phyloP scores from a whole-genome alignment of 768 basidiomycete species.

The Amanita polypyramis region DNA sequence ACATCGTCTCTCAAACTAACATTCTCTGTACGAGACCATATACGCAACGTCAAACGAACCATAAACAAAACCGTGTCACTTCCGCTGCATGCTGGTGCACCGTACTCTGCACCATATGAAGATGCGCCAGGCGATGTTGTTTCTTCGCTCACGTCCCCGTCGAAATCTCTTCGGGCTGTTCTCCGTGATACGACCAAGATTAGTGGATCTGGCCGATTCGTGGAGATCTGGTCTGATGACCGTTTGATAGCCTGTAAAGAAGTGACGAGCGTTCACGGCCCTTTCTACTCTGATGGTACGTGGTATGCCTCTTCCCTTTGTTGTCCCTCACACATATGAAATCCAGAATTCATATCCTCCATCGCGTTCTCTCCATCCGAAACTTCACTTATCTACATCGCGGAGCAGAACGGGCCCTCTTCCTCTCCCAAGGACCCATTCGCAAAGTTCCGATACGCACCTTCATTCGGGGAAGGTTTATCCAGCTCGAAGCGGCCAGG shows the following conservation, averaged over 20 bases:
- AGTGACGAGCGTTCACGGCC: conserved; percentile 46
- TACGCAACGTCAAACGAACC: conserved; percentile 35
- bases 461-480: conserved; percentile 58
- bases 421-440: conserved; percentile 21
- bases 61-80: conserved; percentile 25
- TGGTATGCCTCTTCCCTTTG: not conserved
- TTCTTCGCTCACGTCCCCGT: conserved; percentile 26
- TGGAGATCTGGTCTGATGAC: conserved; percentile 49
- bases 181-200: conserved; percentile 28
- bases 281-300: conserved; percentile 55
- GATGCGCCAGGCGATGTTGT: conserved; percentile 30
- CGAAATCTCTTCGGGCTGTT: conserved; percentile 28
- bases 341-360: conserved; percentile 38
- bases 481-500: conserved; percentile 39
- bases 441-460: conserved; percentile 41
- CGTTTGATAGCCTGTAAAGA: conserved; percentile 36
- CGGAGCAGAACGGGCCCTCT: conserved; percentile 37
- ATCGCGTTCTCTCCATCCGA: conserved; percentile 47
- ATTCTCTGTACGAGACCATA: conserved; percentile 40
- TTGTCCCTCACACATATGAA: not conserved
- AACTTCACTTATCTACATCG: conserved; percentile 44
- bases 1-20: conserved; percentile 30
- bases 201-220: conserved; percentile 32
- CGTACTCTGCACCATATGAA: conserved; percentile 18
- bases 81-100: conserved; percentile 10